Evolutionary conservation across 2,329 filamentous ascomycete species (phyloP).

Genomic region (Ceratocystis papillata): DNA sequence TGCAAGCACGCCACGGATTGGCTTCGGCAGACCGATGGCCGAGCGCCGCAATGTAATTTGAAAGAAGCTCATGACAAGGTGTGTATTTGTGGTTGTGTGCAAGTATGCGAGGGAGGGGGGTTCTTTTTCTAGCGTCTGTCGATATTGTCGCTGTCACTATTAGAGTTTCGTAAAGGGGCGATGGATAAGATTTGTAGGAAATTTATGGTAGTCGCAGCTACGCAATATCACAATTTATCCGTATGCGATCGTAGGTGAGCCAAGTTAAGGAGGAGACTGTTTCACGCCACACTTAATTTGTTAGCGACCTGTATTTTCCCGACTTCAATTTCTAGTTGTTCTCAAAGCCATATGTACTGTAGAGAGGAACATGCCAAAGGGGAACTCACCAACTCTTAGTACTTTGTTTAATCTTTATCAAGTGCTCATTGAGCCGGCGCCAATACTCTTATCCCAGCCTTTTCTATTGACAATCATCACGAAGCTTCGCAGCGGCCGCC

Average conservation of each 20-base stretch:
- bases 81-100: slow-evolving; percentile 16
- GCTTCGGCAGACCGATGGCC: slow-evolving; percentile 74
- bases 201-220: not conserved
- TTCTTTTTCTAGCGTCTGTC: not conserved
- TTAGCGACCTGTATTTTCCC: not conserved
- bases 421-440: too few relatives aligned
- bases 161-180: not conserved
- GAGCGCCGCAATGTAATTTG: slow-evolving; percentile 83
- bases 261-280: not conserved
- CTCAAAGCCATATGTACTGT: too few relatives aligned
- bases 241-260: not conserved
- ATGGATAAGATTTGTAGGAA: not conserved
- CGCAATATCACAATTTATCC: too few relatives aligned
- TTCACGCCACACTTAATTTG: not conserved
- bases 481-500: not conserved
- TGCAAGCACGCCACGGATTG: slow-evolving; percentile 67
- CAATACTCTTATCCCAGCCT: not conserved
- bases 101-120: not conserved
- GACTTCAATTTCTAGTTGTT: not conserved
- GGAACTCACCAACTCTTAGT: too few relatives aligned
- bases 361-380: too few relatives aligned
- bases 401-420: too few relatives aligned
- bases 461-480: not conserved
- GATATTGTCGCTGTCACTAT: not conserved
- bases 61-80: slow-evolving; percentile 60